Conservation (phyloP, 2,329 filamentous ascomycete genomes). For the Furcasterigmium furcatum region DNA sequence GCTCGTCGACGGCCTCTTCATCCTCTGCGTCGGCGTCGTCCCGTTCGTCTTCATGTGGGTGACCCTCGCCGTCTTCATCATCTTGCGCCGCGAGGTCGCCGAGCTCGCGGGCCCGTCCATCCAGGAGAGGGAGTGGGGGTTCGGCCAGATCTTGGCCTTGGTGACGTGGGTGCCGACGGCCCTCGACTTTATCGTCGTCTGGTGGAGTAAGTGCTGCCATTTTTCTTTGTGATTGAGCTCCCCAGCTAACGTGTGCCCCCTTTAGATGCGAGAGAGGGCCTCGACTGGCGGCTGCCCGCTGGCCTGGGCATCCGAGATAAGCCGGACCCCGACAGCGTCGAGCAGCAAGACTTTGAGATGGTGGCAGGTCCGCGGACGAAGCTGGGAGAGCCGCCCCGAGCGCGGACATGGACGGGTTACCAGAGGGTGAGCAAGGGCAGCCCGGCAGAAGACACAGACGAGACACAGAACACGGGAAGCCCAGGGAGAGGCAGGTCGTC, state of each 20-base stretch:
- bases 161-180: not conserved
- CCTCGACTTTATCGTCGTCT: not conserved
- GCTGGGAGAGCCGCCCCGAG: not conserved
- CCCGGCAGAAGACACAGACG: slow-evolving; percentile 24
- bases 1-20: not conserved
- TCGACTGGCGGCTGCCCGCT: not conserved
- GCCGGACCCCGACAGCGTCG: not conserved
- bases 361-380: not conserved
- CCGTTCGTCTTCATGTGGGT: not conserved
- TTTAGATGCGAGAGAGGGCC: not conserved
- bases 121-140: not conserved
- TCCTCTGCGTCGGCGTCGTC: not conserved
- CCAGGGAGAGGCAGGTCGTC: too few relatives aligned
- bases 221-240: not conserved
- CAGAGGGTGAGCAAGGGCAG: not conserved
- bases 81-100: not conserved
- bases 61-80: not conserved
- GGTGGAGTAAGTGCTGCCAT: not conserved
- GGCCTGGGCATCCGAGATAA: not conserved
- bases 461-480: slow-evolving; percentile 53
- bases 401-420: not conserved
- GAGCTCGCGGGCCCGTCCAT: not conserved
- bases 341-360: not conserved
- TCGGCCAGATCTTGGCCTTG: not conserved
- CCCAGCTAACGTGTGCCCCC: not conserved